Conservation (phyloP, 2,329 filamentous ascomycete species). For the Dactylellina leptospora region DNA sequence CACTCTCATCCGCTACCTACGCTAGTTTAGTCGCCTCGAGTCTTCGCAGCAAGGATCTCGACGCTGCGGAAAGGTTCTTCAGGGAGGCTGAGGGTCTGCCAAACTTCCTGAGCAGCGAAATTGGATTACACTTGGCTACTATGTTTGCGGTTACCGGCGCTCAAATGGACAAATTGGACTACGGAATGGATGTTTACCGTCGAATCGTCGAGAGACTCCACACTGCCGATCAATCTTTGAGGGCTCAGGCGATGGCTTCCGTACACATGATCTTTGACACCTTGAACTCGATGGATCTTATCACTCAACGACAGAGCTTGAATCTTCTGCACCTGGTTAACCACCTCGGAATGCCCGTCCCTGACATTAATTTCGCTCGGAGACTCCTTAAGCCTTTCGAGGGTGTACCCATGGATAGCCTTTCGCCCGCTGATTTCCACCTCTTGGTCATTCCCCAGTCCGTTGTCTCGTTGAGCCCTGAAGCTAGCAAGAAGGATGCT, state of each 20-base stretch:
- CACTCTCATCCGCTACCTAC: slow-evolving; percentile 30
- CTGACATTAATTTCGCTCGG: slow-evolving; percentile 53
- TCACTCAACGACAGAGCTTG: slow-evolving; percentile 55
- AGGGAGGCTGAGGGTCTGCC: slow-evolving; percentile 41
- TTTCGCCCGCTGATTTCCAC: slow-evolving; percentile 55
- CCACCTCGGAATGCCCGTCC: slow-evolving; percentile 51
- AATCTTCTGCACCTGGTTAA: slow-evolving; percentile 56
- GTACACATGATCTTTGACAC: slow-evolving; percentile 47
- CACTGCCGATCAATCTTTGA: slow-evolving; percentile 20
- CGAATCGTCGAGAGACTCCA: slow-evolving; percentile 45
- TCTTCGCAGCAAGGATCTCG: slow-evolving; percentile 50
- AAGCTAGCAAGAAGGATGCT: slow-evolving; percentile 54
- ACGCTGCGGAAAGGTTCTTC: slow-evolving; percentile 49
- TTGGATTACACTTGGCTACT: slow-evolving; percentile 43
- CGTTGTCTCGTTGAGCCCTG: slow-evolving; percentile 51
- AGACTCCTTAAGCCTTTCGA: slow-evolving; percentile 55
- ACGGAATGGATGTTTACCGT: slow-evolving; percentile 52
- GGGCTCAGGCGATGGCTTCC: slow-evolving; percentile 35
- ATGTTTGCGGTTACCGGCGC: slow-evolving; percentile 44
- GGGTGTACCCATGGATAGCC: slow-evolving; percentile 54
- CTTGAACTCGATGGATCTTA: slow-evolving; percentile 44
- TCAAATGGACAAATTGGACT: slow-evolving; percentile 36
- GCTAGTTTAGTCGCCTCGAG: slow-evolving; percentile 43
- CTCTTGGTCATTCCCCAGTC: slow-evolving; percentile 55
- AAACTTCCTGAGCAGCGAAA: slow-evolving; percentile 43